phyloP scores from a whole-genome alignment of 768 basidiomycete species.

The Calocera cornea region DNA sequence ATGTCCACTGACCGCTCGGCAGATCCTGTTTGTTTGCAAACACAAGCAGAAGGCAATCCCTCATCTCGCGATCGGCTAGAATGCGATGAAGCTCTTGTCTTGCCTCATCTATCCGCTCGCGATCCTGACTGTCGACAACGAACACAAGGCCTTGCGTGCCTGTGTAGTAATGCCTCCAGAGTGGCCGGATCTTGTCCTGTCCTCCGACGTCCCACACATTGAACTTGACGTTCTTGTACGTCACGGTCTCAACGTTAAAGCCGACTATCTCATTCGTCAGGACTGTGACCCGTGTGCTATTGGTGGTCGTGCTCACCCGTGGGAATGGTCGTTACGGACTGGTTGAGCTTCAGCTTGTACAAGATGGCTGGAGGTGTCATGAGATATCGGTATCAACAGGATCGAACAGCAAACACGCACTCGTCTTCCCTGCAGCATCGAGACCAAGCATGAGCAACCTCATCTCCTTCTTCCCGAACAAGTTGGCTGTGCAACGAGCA shows the following conservation, averaged over 20 bases:
- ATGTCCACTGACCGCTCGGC: conserved; percentile 60
- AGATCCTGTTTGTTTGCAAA: conserved; percentile 99
- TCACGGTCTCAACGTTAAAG: conserved; percentile 98
- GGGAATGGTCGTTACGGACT: conserved; percentile 96
- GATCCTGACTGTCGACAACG: conserved; percentile 92
- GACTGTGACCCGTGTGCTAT: not conserved
- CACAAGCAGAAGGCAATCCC: conserved; percentile 90
- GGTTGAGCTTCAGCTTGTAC: conserved; percentile 97
- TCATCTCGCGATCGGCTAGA: conserved; percentile 94
- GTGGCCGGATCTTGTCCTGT: conserved; percentile 97
- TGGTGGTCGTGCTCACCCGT: conserved; percentile 44
- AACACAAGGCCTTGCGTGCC: conserved; percentile 97
- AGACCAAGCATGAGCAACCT: conserved; percentile 90
- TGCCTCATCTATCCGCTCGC: conserved; percentile 91
- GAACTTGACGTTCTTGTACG: conserved; percentile 96
- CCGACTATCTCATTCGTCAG: conserved; percentile 45
- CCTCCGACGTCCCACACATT: conserved; percentile 96
- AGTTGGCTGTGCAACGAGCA: conserved; percentile 42
- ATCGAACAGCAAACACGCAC: conserved; percentile 37
- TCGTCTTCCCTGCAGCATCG: conserved; percentile 97
- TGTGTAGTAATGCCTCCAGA: conserved; percentile 99
- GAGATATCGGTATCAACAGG: not conserved
- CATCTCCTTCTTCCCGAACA: conserved; percentile 99
- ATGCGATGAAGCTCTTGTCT: conserved; percentile 92
- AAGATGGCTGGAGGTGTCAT: conserved; percentile 57